Percentiles rank a stretch among this genome's conserved stretches.
Conservation (phyloP, 257 asterid species). For the Nicotiana undulata region DNA sequence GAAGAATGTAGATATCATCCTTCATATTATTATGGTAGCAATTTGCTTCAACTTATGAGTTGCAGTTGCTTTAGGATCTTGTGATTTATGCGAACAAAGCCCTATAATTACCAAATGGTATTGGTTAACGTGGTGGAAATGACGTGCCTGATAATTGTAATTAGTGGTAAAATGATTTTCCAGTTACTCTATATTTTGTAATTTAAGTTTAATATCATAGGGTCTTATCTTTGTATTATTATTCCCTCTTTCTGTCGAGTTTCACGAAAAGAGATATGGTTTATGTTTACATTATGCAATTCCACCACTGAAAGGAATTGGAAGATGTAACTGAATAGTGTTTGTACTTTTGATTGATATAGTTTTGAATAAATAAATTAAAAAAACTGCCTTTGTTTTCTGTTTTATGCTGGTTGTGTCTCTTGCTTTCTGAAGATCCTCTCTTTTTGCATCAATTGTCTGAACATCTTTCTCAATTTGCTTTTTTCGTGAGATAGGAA, state of each 20-base stretch:
- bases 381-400: neutral
- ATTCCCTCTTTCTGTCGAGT: neutral
- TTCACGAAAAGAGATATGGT: neutral
- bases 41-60: neutral
- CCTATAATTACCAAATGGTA: neutral
- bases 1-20: neutral
- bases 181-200: neutral
- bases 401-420: neutral
- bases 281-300: neutral
- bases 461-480: neutral
- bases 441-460: neutral
- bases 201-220: neutral
- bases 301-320: neutral
- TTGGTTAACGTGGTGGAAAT: neutral
- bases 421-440: neutral
- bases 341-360: neutral
- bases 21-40: neutral
- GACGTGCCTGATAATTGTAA: neutral
- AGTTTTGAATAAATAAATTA: no score
- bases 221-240: neutral
- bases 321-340: neutral
- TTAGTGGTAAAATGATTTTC: neutral
- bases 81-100: neutral
- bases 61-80: neutral
- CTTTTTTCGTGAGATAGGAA: constrained; percentile 48